Base-by-base conservation (phyloP, 2,329 filamentous ascomycete genomes). In the Colletotrichum magnum region DNA sequence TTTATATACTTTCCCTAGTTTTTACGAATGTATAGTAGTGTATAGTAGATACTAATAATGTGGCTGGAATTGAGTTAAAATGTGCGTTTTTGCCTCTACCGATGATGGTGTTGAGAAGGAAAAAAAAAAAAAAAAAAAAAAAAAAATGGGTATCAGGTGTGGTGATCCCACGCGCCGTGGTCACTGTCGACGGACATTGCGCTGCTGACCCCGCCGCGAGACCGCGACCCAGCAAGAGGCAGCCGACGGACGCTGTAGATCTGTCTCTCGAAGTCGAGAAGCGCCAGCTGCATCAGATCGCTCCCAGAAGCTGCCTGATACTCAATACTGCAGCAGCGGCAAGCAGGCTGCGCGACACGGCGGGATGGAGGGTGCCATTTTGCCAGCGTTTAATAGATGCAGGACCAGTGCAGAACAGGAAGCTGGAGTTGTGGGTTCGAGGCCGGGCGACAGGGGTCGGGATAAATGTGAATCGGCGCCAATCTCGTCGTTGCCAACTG, bases 401-500 rank as follows among this genome's bases (percentile, higher is more conserved):
- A 48, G 56, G 43, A 48, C 56, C 43, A n/a, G 56, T 51, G 54
- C 54, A 52, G 45, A 59, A n/a, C 16, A 24, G 54, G 52, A 26
- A 32, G 26, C 32, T 9, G 32, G 32, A 36, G 10, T 10, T 36
- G 41, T 61, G 50, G 63, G 39, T 54, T 56, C 53, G 59, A 52
- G 16, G 52, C 52, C 45, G 39, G 52, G 15, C 16, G 45, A 28
- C 67, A 60, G 39, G 67, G 60, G 63, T 67, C 56, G 62, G 62
- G 62, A 60, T 58, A 52, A 52, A 56, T 51, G 16, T 60, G 56
- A 69, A 69, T 69, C 67, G 67, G 67, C 67, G 57, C 62, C 67
- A 69, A 69, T 69, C 67, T 69, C 57, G 43, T 57, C 51, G 60
- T 69, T 60, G 56, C 62, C 62, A 59, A 66, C 66, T 53, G 60